Conservation (phyloP, 371 early-diverging fungal genomes). For the Homolaphlyctis polyrhiza region DNA sequence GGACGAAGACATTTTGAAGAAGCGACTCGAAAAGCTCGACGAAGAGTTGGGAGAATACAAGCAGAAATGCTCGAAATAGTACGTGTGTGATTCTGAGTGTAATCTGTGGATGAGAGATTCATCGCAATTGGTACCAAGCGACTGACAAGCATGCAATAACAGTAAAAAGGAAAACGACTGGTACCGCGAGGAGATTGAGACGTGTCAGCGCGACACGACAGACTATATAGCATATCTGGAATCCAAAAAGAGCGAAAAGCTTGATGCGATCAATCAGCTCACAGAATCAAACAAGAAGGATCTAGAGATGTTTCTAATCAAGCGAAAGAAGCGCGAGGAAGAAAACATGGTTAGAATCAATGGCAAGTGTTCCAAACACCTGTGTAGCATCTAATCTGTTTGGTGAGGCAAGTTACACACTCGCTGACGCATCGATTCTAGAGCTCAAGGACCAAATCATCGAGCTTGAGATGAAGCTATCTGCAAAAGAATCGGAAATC, state of each 20-base stretch:
- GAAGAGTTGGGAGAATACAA: constrained; percentile 34
- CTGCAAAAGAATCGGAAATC: constrained; percentile 38
- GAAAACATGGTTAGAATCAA: constrained; percentile 27
- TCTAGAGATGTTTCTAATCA: constrained; percentile 20
- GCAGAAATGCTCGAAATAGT: constrained; percentile 35
- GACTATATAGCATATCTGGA: constrained; percentile 42
- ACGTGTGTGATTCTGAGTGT: constrained; percentile 2
- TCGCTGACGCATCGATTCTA: constrained; percentile 2
- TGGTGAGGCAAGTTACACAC: background rate
- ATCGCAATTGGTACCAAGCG: background rate
- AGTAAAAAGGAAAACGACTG: constrained; percentile 46
- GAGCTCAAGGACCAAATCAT: constrained; percentile 21
- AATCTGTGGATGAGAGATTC: background rate
- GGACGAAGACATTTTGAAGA: constrained; percentile 30
- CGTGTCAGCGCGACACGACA: constrained; percentile 37
- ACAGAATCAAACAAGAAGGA: constrained; percentile 29
- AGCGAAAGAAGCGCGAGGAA: constrained; percentile 19
- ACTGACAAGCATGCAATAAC: background rate
- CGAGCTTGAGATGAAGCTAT: constrained; percentile 37
- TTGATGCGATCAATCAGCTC: constrained; percentile 29
- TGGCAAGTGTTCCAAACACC: constrained; percentile 10
- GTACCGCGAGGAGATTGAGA: constrained; percentile 42
- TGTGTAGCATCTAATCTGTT: background rate
- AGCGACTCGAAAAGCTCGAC: constrained; percentile 29
- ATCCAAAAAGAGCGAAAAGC: constrained; percentile 31